A percentile compares a stretch with the other conserved stretches of the same genome.
Conservation (phyloP, 345 rosid genomes). For the Ceriops decandra region DNA sequence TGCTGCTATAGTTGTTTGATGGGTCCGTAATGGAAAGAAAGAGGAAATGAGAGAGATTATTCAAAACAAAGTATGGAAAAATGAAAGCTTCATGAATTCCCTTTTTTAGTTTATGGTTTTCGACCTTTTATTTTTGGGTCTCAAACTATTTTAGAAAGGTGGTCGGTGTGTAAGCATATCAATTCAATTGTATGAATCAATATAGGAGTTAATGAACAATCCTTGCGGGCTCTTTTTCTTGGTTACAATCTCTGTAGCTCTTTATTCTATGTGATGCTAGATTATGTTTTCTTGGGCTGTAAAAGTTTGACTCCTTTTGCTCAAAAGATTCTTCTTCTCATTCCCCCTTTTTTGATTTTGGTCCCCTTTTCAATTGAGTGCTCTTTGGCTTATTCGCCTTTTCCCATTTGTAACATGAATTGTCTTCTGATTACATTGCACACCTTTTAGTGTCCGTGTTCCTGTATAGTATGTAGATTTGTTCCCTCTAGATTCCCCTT, state of each 20-base stretch:
- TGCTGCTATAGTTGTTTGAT: conserved; percentile 22
- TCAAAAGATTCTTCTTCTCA: conserved; percentile 29
- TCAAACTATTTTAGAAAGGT: background rate
- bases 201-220: background rate
- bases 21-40: background rate
- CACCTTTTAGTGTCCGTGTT: background rate
- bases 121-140: background rate
- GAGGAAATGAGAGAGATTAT: background rate
- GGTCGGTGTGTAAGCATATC: background rate
- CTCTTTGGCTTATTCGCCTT: conserved; percentile 6
- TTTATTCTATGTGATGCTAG: conserved; percentile 25
- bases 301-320: conserved; percentile 38
- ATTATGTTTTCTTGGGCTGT: conserved; percentile 33
- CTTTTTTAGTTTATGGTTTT: background rate
- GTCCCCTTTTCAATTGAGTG: conserved; percentile 22
- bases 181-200: conserved; percentile 1
- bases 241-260: conserved; percentile 14
- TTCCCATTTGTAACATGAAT: conserved; percentile 7
- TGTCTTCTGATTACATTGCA: conserved; percentile 2
- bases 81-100: conserved; percentile 9
- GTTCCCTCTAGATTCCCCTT: background rate
- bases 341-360: conserved; percentile 39
- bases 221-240: too few species aligned
- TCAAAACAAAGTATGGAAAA: background rate
- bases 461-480: background rate